A percentile compares a stretch with the other conserved stretches of the same genome.
Conservation (phyloP, 345 rosid genomes). For the Rhizophora mangle region DNA sequence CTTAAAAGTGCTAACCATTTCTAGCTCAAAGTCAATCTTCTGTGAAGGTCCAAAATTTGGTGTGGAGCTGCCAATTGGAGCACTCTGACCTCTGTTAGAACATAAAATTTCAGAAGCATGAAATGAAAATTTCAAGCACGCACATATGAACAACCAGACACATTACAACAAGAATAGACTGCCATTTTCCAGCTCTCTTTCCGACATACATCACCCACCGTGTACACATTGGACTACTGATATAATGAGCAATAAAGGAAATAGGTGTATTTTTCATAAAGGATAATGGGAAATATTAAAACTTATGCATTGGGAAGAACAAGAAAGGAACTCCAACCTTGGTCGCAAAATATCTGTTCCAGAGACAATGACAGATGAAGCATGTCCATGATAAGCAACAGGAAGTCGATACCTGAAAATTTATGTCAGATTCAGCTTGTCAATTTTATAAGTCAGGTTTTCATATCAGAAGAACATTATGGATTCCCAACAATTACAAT, state of each 20-base stretch:
- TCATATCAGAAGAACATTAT: neutral
- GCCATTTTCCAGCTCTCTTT: neutral
- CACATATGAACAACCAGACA: neutral
- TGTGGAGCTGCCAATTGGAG: slow-evolving; percentile 65
- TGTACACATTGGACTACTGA: no score
- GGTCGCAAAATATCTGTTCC: slow-evolving; percentile 88
- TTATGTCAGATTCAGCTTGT: slow-evolving; percentile 1
- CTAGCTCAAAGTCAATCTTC: slow-evolving; percentile 96
- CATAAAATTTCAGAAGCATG: slow-evolving; percentile 14
- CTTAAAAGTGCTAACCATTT: slow-evolving; percentile 61
- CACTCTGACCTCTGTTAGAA: slow-evolving; percentile 72
- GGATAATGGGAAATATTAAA: no score
- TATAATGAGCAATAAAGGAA: no score
- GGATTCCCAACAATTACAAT: slow-evolving; percentile 50
- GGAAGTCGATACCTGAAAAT: slow-evolving; percentile 86
- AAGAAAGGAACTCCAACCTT: slow-evolving; percentile 34
- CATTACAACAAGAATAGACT: neutral
- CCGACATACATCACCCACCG: neutral
- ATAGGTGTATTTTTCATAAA: no score
- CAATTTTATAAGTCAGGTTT: neutral
- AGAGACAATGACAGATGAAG: slow-evolving; percentile 80
- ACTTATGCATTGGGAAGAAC: neutral
- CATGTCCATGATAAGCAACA: slow-evolving; percentile 94
- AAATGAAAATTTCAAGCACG: neutral
- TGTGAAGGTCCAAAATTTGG: slow-evolving; percentile 85